phyloP scores from a whole-genome alignment of 2,329 filamentous ascomycete species.

The Periconia macrospinosa region DNA sequence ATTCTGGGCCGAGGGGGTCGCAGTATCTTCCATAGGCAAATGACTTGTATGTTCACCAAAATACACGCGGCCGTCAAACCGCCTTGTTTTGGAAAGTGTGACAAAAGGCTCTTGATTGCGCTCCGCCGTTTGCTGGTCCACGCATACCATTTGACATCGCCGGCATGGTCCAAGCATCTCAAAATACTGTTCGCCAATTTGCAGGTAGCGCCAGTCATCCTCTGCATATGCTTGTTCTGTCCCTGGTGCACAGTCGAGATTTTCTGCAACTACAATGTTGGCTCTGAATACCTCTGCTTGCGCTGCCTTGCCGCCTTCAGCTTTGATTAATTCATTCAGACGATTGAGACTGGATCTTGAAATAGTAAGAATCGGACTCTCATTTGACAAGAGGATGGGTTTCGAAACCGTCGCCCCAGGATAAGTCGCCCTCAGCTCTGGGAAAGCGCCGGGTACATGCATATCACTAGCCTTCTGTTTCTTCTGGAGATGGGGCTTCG shows the following conservation, averaged over 20 bases:
- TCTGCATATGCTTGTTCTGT: conserved; percentile 70
- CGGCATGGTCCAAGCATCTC: conserved; percentile 81
- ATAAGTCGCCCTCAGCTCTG: conserved; percentile 44
- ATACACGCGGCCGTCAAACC: conserved; percentile 79
- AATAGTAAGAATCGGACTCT: conserved; percentile 88
- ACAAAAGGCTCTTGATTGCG: conserved; percentile 84
- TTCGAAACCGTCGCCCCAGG: conserved; percentile 55
- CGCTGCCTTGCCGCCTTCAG: conserved; percentile 64
- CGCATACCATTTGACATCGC: conserved; percentile 93
- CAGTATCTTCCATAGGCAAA: conserved; percentile 27
- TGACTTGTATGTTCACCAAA: conserved; percentile 78
- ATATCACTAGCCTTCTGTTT: conserved; percentile 31
- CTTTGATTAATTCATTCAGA: conserved; percentile 72
- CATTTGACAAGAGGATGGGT: conserved; percentile 83
- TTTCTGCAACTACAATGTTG: conserved; percentile 74
- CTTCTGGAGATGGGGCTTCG: conserved; percentile 70
- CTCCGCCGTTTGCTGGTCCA: conserved; percentile 80
- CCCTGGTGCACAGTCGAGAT: conserved; percentile 45
- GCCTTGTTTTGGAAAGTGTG: conserved; percentile 83
- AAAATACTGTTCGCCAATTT: conserved; percentile 66
- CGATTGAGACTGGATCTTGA: conserved; percentile 76
- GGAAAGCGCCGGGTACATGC: conserved; percentile 58
- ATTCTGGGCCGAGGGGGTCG: conserved; percentile 30
- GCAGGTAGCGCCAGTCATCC: conserved; percentile 72
- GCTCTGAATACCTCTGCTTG: conserved; percentile 79